These are phyloP conservation scores for Trapa bicornis DNA, from an alignment of 345 rosid genomes.

Conservation along the genomic window DNA sequence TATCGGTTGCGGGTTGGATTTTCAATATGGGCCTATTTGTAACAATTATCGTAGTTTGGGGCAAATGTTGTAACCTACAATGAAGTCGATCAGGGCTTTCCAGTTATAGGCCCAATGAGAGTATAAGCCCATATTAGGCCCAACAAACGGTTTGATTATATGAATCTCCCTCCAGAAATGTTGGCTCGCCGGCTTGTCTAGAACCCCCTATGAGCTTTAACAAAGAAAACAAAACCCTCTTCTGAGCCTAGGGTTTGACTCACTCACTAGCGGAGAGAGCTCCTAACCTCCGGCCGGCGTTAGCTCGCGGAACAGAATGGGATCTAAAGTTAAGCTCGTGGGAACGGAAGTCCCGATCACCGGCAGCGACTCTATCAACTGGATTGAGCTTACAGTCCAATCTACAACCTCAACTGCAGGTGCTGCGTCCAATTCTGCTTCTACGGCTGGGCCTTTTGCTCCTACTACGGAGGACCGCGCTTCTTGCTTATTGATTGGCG, in stretches of 20 bases:
- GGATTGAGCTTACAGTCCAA: constrained; percentile 51
- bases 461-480: constrained; percentile 38
- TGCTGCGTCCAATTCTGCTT: neutral
- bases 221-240: neutral
- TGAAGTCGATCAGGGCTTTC: neutral
- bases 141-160: neutral
- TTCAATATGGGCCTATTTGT: neutral
- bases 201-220: neutral
- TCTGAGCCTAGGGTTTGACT: neutral
- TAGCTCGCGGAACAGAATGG: neutral
- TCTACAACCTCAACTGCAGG: constrained; percentile 12
- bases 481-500: constrained; percentile 34
- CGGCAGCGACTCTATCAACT: constrained; percentile 53
- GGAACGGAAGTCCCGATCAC: constrained; percentile 68
- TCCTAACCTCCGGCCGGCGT: neutral
- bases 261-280: neutral
- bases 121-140: neutral
- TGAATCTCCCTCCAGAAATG: neutral
- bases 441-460: constrained; percentile 12
- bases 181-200: neutral
- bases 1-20: too few relatives aligned
- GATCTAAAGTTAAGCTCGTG: constrained; percentile 11
- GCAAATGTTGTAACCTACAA: neutral
- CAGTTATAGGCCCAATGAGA: neutral
- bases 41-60: neutral